Evolutionary conservation across 2,329 filamentous ascomycete genomes (phyloP), one percentile per base, ranked within the genome.

Genomic region (Sphaerulina populicola): DNA sequence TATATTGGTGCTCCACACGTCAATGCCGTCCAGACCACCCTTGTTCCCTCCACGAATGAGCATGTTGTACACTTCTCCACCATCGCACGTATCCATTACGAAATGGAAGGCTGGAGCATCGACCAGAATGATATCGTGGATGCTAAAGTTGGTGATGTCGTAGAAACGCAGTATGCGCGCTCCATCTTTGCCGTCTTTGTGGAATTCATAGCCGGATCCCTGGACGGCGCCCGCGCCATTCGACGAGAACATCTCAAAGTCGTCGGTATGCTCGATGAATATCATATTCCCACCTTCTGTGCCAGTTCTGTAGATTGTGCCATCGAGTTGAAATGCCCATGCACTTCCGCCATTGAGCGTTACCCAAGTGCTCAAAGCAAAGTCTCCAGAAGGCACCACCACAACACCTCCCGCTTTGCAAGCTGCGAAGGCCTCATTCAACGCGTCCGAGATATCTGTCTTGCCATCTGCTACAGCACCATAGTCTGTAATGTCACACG

Each of bases 61-160:
- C 71, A 79, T 71, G 55, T 79, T 79, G 63, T 78, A 79, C 3
- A 77, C 62, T 60, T 79, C 76, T 10, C 76, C 76, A 57, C 75
- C 73, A 12, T 66, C 65, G 60, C 72, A 76, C 4, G 72, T 77
- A 54, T 77, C 74, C 49, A 79, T 58, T 8, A 67, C 67, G 45
- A 78, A 71, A 58, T 79, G 76, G 63, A 76, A 77, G 11, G 70
- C 60, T 3, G 75, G 75, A 0, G 74, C 65, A 58, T 78, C 75
- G 3, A 75, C 72, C 2, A 77, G 67, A 6, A 67, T 62, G 33
- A 78, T 59, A 57, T 77, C 74, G 55, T 77, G 74, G 4, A 77
- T 69, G 3, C 74, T 72, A 53, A 75, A 77, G 53, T 74, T 66
- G 5, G 62, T 65, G 9, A 73, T 68, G 14, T 74, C 68, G 56